Percentiles rank a stretch among this genome's conserved stretches.
Evolutionary conservation across 805 yeast genomes (phyloP).

Genomic region (Candida silvicultrix): DNA sequence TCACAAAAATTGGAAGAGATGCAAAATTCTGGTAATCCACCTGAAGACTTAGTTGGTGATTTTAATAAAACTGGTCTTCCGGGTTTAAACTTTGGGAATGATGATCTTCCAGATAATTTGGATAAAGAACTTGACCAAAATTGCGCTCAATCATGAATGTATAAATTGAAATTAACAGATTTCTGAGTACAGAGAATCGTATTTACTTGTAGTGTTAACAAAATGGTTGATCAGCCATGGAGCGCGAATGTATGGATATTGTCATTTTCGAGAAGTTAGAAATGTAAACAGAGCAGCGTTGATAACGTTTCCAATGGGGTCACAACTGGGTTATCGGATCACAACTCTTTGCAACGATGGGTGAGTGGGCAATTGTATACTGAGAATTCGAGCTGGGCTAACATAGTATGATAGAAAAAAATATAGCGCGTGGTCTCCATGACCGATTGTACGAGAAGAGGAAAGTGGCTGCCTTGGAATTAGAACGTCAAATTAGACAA

Average conservation of each 20-base stretch:
- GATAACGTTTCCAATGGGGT: neutral
- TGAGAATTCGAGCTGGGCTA: no score
- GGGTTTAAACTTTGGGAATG: slow-evolving; percentile 41
- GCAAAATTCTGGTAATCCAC: slow-evolving; percentile 77
- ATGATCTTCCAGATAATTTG: slow-evolving; percentile 48
- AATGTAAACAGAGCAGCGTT: neutral
- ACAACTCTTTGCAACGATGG: no score
- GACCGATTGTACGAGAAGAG: slow-evolving; percentile 76
- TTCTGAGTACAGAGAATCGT: no score
- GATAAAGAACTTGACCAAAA: slow-evolving; percentile 43
- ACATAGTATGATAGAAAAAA: slow-evolving; percentile 38
- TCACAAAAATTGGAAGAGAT: slow-evolving; percentile 56
- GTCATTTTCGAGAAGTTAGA: neutral
- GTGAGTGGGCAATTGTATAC: no score
- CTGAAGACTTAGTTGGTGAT: slow-evolving; percentile 64
- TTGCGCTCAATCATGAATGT: slow-evolving; percentile 25
- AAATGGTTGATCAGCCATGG: neutral
- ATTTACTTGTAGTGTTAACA: no score
- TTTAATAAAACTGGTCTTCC: slow-evolving; percentile 33
- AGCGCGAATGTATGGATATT: neutral
- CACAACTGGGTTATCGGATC: no score
- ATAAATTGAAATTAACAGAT: no score
- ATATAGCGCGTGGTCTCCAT: slow-evolving; percentile 58
- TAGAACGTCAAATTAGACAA: slow-evolving; percentile 72
- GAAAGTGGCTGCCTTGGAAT: slow-evolving; percentile 68